Evolutionary conservation across 306 rosid genomes (phyloP), one percentile per base, ranked within the genome.

Genomic region (Trifolium pratense): DNA sequence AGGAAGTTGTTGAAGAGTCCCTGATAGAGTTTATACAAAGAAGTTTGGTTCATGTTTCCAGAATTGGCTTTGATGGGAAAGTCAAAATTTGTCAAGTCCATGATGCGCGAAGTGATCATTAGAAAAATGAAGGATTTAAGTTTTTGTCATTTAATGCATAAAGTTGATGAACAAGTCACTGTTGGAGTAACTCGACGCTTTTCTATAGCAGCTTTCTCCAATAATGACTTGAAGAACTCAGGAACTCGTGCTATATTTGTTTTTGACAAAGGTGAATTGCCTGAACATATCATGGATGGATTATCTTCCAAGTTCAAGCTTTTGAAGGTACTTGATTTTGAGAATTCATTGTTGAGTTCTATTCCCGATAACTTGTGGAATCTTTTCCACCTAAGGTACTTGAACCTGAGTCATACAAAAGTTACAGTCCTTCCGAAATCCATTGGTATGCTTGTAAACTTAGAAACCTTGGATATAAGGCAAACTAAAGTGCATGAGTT

Each of bases 391-490:
- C 52, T 78, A 4, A 60, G 66, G 26, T 78, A 70, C 58, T 39
- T 70, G 7, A 78, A 71, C 72, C 9, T 78, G 37, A 78, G 71
- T 40, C 62, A 70, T 26, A 70, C 81, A 3, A 78, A 70, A n/a
- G 81, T 78, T 3, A 0, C 23, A 7, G 37, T 63, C 12, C 57
- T 78, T 61, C 81, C 81, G 17, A 37, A 1, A 48, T 78, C 81
- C 65, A 70, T 78, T 1, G 72, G 81, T 23, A 36, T 12, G 14
- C 55, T 78, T 6, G 0, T 48, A 4, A 78, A 70, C 76, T 29
- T 78, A 25, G 81, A 78, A 63, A 78, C 76, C 13, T 62, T 78
- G 66, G 81, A 78, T 61, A 14, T 78, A 5, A 78, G 75, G 23
- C 65, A 78, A 60, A 70, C 81, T 0, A 17, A 5, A 0, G 81